A percentile compares a stretch with the other conserved stretches of the same genome.
phyloP scores from a whole-genome alignment of 352 stramenopile species.

The Phytophthora constricta region DNA sequence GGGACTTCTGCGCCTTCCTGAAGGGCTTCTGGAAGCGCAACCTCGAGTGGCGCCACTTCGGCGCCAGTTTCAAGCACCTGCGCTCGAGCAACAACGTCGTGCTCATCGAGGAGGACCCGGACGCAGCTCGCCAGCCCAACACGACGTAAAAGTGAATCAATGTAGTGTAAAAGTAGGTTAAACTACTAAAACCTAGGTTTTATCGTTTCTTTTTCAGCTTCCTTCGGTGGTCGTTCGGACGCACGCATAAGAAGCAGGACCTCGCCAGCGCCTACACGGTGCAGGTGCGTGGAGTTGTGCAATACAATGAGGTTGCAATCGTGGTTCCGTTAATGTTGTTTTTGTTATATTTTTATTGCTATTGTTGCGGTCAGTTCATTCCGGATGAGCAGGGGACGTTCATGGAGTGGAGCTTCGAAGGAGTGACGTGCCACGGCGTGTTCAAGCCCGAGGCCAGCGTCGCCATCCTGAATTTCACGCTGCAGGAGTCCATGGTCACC shows the following conservation, averaged over 20 bases:
- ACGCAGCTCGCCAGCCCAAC: constrained; percentile 75
- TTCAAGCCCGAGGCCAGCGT: constrained; percentile 85
- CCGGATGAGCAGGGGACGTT: constrained; percentile 79
- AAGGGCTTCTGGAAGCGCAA: constrained; percentile 88
- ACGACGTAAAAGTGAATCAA: constrained; percentile 63
- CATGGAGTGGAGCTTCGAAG: constrained; percentile 89
- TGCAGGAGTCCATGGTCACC: constrained; percentile 86
- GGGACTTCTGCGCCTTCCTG: constrained; percentile 74
- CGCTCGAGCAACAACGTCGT: constrained; percentile 86
- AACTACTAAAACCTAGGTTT: not conserved
- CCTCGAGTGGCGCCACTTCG: constrained; percentile 83
- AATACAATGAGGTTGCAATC: not conserved
- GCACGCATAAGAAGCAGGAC: constrained; percentile 73
- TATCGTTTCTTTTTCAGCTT: no score
- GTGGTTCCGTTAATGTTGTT: constrained; percentile 1
- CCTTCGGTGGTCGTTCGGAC: constrained; percentile 82
- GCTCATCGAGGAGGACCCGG: constrained; percentile 75
- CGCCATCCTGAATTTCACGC: constrained; percentile 84
- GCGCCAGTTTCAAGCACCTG: constrained; percentile 76
- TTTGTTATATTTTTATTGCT: constrained; percentile 12
- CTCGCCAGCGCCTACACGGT: constrained; percentile 81
- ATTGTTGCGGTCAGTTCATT: constrained; percentile 61
- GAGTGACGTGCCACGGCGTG: constrained; percentile 81
- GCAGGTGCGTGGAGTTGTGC: constrained; percentile 42
- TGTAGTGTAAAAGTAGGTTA: no score